Evolutionary conservation across 192 early-diverging fungal genomes (phyloP), one percentile per base, ranked within the genome.

Genomic region (Diversispora eburnea): DNA sequence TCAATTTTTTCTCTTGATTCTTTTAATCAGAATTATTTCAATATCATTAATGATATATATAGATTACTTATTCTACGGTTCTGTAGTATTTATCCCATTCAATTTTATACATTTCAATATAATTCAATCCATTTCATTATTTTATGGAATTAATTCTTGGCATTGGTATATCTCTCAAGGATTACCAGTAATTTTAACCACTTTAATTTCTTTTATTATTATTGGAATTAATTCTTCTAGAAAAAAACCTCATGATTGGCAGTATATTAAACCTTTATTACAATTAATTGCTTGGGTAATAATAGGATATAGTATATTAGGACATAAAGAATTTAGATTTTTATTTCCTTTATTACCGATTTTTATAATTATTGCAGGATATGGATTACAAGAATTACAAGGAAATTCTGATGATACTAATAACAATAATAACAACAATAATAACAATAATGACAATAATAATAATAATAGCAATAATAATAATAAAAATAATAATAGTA

Each of bases 251-350:
- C 56, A 73, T 62, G 33, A 66, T 71, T 42, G 76, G 75, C 47
- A 49, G 70, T 13, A 52, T 7, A 25, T 64, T 58, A 55, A 74
- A 62, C 39, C 76, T 5, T 57, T 84, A 3, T 48, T 79, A 1
- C 67, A 76, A 10, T 78, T 92, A 7, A 76, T 83, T 10, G 42
- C 79, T 8, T 85, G 83, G 73, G 85, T 88, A 4, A 55, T 87
- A 19, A 54, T 78, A 4, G 77, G 91, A n/a, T 94, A 94, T 74
- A 93, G 91, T 55, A 60, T 93, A 33, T 78, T 95, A 2, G 74
- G 86, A 9, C 97, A 99, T 71, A 99, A 97, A 84, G 97, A 99
- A 79, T 95, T 93, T 77, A 88, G 97, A 6, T 99, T 99, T 77
- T 77, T 99, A n/a, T 91, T 89, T 58, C 93, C 94, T 4, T 79